These are phyloP conservation scores for Epichloe baconii DNA, from an alignment of 2,329 filamentous ascomycete species.

Conservation along the genomic window DNA sequence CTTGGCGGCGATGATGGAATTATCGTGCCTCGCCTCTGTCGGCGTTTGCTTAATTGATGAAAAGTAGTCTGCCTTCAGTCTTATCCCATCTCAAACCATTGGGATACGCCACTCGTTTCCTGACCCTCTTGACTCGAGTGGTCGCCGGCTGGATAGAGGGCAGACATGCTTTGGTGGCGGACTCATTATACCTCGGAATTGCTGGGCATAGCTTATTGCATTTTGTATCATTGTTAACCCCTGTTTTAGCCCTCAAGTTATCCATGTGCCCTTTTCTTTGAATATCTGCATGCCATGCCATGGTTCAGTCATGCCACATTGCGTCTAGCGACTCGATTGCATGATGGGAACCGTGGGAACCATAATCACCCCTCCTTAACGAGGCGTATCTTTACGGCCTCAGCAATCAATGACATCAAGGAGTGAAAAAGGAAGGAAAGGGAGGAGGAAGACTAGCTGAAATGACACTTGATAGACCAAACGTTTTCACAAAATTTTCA, in stretches of 20 bases:
- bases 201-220: conserved; percentile 1
- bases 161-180: background rate
- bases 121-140: background rate
- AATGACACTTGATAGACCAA: background rate
- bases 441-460: background rate
- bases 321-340: background rate
- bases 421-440: background rate
- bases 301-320: background rate
- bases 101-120: background rate
- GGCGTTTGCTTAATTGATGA: background rate
- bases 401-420: background rate
- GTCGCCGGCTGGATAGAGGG: background rate
- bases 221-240: background rate
- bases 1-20: background rate
- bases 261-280: background rate
- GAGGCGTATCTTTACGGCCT: background rate
- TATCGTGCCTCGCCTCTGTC: background rate
- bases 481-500: background rate
- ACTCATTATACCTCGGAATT: conserved; percentile 4
- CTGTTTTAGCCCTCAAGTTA: background rate
- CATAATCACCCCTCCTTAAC: background rate
- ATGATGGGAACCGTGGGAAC: background rate
- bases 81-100: too few species aligned
- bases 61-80: background rate
- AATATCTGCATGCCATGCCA: background rate